Evolutionary conservation across 768 basidiomycete genomes (phyloP).

Genomic region (Peribolospora baueri): DNA sequence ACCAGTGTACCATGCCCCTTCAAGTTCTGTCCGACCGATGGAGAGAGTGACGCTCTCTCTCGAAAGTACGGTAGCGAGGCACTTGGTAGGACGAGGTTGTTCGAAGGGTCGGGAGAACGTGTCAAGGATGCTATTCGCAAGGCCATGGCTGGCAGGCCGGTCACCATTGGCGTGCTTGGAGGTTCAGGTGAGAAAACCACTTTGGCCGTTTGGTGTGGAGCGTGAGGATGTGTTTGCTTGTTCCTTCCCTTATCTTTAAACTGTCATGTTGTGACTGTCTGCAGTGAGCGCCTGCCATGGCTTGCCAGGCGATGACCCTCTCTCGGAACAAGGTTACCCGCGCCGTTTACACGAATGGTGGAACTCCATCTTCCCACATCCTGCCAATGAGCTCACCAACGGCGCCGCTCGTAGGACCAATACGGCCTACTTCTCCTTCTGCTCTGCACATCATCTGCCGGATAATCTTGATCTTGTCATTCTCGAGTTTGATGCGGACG

Average conservation of each 20-base stretch:
- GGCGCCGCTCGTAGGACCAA: slow-evolving; percentile 64
- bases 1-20: too few relatives aligned
- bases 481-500: slow-evolving; percentile 79
- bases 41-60: too few relatives aligned
- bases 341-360: slow-evolving; percentile 94
- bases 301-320: slow-evolving; percentile 57
- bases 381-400: slow-evolving; percentile 90
- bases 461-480: slow-evolving; percentile 86
- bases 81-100: slow-evolving; percentile 29
- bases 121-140: slow-evolving; percentile 60
- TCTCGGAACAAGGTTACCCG: slow-evolving; percentile 66
- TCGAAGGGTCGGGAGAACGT: slow-evolving; percentile 56
- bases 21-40: too few relatives aligned
- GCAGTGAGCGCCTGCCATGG: slow-evolving; percentile 82
- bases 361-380: slow-evolving; percentile 92
- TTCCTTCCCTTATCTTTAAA: not conserved
- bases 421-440: slow-evolving; percentile 86
- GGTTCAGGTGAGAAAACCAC: slow-evolving; percentile 44
- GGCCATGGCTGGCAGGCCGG: slow-evolving; percentile 57
- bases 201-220: not conserved
- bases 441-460: slow-evolving; percentile 75
- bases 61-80: too few relatives aligned
- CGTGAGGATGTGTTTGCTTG: not conserved
- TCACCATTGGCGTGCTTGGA: slow-evolving; percentile 72
- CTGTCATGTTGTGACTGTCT: not conserved